Conservation (phyloP, 176 grass and related monocot species). For the Carex cristatella region DNA sequence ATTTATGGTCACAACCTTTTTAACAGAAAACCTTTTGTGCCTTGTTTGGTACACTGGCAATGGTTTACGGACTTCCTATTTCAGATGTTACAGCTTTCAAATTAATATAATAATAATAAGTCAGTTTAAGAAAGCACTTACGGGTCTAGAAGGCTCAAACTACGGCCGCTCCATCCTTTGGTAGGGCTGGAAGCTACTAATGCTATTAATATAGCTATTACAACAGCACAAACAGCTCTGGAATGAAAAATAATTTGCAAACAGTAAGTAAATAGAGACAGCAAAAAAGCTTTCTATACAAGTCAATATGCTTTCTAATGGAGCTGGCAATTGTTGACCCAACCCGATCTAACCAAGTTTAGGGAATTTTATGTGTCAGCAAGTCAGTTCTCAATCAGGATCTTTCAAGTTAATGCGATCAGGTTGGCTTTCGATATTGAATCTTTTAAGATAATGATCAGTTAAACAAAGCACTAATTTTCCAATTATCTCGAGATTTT, state of each 20-base stretch:
- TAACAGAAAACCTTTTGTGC: not conserved
- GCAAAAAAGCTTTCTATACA: not conserved
- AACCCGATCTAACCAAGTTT: not conserved
- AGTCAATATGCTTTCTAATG: not conserved
- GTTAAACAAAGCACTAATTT: not conserved
- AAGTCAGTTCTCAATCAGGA: not conserved
- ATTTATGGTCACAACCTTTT: not conserved
- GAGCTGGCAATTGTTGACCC: not conserved
- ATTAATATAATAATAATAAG: slow-evolving; percentile 16
- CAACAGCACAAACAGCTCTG: slow-evolving; percentile 85
- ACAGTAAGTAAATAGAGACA: not conserved
- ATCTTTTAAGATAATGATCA: not conserved
- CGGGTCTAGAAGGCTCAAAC: slow-evolving; percentile 99
- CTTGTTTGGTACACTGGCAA: not conserved
- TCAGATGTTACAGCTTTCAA: slow-evolving; percentile 1
- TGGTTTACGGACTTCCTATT: not conserved
- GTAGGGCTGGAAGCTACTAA: slow-evolving; percentile 99
- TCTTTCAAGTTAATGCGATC: not conserved
- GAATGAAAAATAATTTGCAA: slow-evolving; percentile 13
- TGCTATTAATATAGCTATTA: slow-evolving; percentile 75
- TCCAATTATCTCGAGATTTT: not conserved
- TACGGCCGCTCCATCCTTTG: slow-evolving; percentile 99
- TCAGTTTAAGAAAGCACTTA: slow-evolving; percentile 37
- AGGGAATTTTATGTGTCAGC: not conserved
- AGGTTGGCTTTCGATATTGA: not conserved